These are phyloP conservation scores for Nigrospora oryzae DNA, from an alignment of 2,329 filamentous ascomycete species.

Conservation along the genomic window DNA sequence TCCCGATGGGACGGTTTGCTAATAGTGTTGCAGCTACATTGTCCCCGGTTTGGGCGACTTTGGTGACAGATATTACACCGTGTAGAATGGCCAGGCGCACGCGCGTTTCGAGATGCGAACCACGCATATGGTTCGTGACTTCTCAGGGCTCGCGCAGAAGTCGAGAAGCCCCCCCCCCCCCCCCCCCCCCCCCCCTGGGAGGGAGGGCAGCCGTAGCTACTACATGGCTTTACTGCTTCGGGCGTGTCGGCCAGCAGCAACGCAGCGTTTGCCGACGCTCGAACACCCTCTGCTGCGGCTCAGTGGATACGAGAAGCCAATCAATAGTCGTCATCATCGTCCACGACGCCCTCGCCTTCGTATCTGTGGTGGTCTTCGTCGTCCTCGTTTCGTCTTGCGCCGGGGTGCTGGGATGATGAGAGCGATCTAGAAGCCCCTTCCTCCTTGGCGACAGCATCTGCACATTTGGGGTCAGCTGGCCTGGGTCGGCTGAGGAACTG, in stretches of 20 bases:
- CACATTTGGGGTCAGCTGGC: background rate
- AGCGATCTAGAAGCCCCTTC: slow-evolving; percentile 8
- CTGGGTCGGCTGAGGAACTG: background rate
- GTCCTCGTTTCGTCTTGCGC: slow-evolving; percentile 25
- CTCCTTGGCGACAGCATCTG: slow-evolving; percentile 44
- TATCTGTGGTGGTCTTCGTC: slow-evolving; percentile 45
- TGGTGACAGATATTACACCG: slow-evolving; percentile 90
- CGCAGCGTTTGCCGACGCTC: too few species aligned
- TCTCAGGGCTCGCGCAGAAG: too few species aligned
- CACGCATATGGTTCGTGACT: too few species aligned
- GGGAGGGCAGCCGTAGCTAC: too few species aligned
- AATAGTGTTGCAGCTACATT: slow-evolving; percentile 67
- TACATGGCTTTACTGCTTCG: too few species aligned
- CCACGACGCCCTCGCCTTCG: slow-evolving; percentile 42
- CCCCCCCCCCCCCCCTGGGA: too few species aligned
- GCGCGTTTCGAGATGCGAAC: too few species aligned
- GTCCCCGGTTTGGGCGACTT: slow-evolving; percentile 91
- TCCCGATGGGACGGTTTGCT: slow-evolving; percentile 17
- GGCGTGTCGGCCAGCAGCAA: too few species aligned
- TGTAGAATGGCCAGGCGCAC: slow-evolving; percentile 34
- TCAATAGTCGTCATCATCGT: slow-evolving; percentile 48
- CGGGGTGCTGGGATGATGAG: slow-evolving; percentile 6
- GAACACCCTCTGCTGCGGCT: too few species aligned
- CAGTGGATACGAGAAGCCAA: background rate
- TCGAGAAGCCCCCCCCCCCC: too few species aligned